phyloP scores from a whole-genome alignment of 208 protist genomes.

The Acanthamoeba triangularis region DNA sequence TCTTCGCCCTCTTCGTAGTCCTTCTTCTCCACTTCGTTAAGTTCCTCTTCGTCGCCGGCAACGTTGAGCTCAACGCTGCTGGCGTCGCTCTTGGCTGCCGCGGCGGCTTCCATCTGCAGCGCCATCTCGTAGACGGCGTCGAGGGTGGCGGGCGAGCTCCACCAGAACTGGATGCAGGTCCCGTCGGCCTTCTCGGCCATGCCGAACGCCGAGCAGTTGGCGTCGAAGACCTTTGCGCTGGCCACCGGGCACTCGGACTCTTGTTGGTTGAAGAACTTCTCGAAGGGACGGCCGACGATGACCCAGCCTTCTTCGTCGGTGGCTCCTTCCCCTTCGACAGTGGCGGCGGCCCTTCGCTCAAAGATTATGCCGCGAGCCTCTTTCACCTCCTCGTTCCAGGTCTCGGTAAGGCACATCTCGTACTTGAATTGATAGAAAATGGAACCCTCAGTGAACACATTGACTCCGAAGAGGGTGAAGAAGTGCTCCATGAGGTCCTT shows the following conservation, averaged over 20 bases:
- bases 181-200: slow-evolving; percentile 66
- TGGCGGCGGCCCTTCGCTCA: neutral
- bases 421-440: slow-evolving; percentile 74
- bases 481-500: slow-evolving; percentile 55
- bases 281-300: slow-evolving; percentile 34
- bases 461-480: slow-evolving; percentile 54
- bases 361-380: slow-evolving; percentile 57
- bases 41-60: neutral
- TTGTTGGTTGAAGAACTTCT: slow-evolving; percentile 74
- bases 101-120: neutral
- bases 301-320: neutral
- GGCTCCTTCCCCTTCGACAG: too few species aligned
- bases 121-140: neutral
- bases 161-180: slow-evolving; percentile 65
- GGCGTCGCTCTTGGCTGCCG: neutral
- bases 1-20: neutral
- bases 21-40: neutral
- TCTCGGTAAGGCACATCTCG: slow-evolving; percentile 52
- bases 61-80: neutral
- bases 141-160: slow-evolving; percentile 13
- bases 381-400: slow-evolving; percentile 60
- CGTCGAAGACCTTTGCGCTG: slow-evolving; percentile 35
- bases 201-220: neutral
- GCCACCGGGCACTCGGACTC: slow-evolving; percentile 26
- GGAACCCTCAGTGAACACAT: slow-evolving; percentile 49